These are phyloP conservation scores for Licmophora abbreviata DNA, from an alignment of 108 stramenopile species.

Conservation along the genomic window DNA sequence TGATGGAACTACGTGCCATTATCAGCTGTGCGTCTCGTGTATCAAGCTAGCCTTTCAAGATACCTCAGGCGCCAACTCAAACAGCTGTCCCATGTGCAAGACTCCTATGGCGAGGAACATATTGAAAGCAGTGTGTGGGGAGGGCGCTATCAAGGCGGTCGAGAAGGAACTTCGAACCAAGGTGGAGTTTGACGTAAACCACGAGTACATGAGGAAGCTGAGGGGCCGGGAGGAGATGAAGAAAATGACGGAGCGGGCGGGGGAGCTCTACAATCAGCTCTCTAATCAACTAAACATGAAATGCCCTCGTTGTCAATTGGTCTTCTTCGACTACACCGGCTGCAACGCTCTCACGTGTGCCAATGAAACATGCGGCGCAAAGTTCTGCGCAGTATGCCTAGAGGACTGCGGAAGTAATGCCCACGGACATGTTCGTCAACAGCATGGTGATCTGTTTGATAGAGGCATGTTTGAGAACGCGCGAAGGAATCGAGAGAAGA, in stretches of 20 bases:
- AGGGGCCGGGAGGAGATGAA: slow-evolving; percentile 15
- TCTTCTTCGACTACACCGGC: slow-evolving; percentile 40
- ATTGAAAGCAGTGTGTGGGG: slow-evolving; percentile 27
- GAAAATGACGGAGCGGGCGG: slow-evolving; percentile 18
- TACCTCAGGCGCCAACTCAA: slow-evolving; percentile 20
- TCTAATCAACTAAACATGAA: slow-evolving; percentile 29
- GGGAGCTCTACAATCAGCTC: slow-evolving; percentile 23
- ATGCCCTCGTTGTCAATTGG: slow-evolving; percentile 30
- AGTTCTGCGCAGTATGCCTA: slow-evolving; percentile 38
- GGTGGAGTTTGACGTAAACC: slow-evolving; percentile 25
- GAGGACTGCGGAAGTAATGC: slow-evolving; percentile 34
- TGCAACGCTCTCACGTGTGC: slow-evolving; percentile 36
- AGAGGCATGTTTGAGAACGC: slow-evolving; percentile 21
- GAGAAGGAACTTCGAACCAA: slow-evolving; percentile 26
- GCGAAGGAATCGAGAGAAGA: too few species aligned
- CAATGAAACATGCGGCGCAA: slow-evolving; percentile 16
- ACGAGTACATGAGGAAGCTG: slow-evolving; percentile 10
- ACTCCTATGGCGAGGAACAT: slow-evolving; percentile 23
- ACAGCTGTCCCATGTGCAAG: slow-evolving; percentile 21
- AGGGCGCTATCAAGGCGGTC: slow-evolving; percentile 29
- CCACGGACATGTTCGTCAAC: slow-evolving; percentile 21
- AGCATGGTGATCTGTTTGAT: slow-evolving; percentile 21
- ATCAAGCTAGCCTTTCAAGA: slow-evolving; percentile 26
- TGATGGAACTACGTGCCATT: slow-evolving; percentile 14
- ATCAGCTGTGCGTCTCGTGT: slow-evolving; percentile 25